Evolutionary conservation across 208 protist species (phyloP).

Genomic region (Trypanosoma mega): DNA sequence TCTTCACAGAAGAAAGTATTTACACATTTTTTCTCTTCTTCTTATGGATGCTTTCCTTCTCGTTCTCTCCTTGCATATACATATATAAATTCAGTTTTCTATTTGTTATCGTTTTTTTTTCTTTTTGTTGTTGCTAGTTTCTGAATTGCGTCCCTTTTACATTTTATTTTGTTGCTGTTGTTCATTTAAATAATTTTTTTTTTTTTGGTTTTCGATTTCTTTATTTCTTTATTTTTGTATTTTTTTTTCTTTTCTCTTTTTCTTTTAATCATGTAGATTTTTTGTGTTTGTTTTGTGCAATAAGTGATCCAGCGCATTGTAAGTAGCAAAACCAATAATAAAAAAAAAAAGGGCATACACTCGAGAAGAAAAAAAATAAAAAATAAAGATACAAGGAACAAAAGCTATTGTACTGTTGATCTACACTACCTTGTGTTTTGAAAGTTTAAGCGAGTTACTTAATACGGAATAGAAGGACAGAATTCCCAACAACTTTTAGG

Average conservation of each 20-base stretch:
- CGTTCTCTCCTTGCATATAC: constrained; percentile 2
- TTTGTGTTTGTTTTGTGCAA: too few relatives aligned
- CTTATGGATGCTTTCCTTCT: not conserved
- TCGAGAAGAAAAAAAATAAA: constrained; percentile 4
- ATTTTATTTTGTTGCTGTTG: not conserved
- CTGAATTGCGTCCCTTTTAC: too few relatives aligned
- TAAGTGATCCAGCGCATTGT: not conserved
- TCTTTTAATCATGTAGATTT: not conserved
- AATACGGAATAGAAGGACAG: too few relatives aligned
- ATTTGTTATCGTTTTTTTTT: not conserved
- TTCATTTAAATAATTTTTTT: not conserved
- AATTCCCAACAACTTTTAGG: too few relatives aligned
- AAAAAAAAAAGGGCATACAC: constrained; percentile 21
- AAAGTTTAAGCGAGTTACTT: not conserved
- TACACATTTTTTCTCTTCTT: constrained; percentile 7
- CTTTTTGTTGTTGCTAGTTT: not conserved
- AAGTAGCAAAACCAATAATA: constrained; percentile 8
- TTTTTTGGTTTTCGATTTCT: too few relatives aligned
- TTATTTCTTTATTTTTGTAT: too few relatives aligned
- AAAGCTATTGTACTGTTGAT: constrained; percentile 8
- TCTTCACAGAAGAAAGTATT: too few relatives aligned
- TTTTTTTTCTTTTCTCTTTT: not conserved
- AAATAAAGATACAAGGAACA: constrained; percentile 17
- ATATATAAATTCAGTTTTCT: not conserved
- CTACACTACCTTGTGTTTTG: constrained; percentile 7